Evolutionary conservation across 108 stramenopile species (phyloP).

Genomic region (Stephanodiscus triporus): DNA sequence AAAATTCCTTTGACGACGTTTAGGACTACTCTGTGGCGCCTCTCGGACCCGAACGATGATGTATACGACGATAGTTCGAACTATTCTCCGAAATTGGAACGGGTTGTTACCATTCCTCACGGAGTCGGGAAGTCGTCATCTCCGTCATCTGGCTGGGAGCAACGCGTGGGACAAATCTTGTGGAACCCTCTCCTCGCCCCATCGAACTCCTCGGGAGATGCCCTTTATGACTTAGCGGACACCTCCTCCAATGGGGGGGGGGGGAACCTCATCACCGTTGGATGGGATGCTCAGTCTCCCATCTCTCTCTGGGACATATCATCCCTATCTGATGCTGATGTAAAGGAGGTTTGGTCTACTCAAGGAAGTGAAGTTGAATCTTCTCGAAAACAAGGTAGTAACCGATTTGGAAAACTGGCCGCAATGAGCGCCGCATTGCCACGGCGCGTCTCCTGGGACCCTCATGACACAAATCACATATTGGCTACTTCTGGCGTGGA

Average conservation of each 20-base stretch:
- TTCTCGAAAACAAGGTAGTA: not conserved
- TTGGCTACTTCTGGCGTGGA: constrained; percentile 49
- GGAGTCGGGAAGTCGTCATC: constrained; percentile 16
- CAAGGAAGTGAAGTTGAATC: constrained; percentile 6
- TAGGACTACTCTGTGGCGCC: constrained; percentile 42
- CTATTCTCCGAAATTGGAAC: constrained; percentile 20
- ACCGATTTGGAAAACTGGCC: constrained; percentile 21
- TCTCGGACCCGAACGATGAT: constrained; percentile 28
- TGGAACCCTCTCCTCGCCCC: constrained; percentile 43
- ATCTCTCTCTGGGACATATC: constrained; percentile 51
- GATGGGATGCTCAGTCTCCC: constrained; percentile 47
- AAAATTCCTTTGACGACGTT: constrained; percentile 24
- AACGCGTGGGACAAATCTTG: constrained; percentile 49
- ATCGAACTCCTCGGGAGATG: constrained; percentile 31
- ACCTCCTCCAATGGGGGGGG: constrained; percentile 30
- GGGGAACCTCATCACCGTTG: constrained; percentile 46
- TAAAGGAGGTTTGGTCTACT: constrained; percentile 35
- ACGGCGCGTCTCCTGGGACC: constrained; percentile 81
- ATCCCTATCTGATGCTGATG: constrained; percentile 28
- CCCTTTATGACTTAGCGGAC: constrained; percentile 11
- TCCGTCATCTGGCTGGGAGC: constrained; percentile 37
- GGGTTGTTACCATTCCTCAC: constrained; percentile 38
- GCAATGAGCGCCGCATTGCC: constrained; percentile 44
- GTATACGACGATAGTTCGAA: constrained; percentile 7
- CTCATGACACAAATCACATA: constrained; percentile 59